Base-by-base conservation (phyloP, 2,329 filamentous ascomycete species). In the Dactylellina drechsleri region DNA sequence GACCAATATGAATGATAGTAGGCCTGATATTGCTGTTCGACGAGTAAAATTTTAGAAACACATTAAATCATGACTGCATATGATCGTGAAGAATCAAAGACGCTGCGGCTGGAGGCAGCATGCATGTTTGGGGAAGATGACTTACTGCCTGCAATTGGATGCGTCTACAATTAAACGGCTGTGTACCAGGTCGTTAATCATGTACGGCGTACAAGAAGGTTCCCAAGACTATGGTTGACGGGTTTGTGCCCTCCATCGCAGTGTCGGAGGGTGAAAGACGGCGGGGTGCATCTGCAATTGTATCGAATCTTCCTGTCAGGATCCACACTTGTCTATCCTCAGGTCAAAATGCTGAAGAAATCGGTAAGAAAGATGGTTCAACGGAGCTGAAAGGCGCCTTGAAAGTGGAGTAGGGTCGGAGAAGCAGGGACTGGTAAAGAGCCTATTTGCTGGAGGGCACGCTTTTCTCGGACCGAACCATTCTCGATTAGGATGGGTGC, bases 341-440 rank as follows among this genome's bases (percentile, higher is more conserved):
- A 73, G 68, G 68, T 73, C 41, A 41, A 36, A 49, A 31, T 58
- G 20, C 18, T 43, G 49, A 62, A 57, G 23, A 64, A 47, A 31
- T 16, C 6, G 20, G 50, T 54, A 43, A 59, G 49, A 67, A 40
- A 41, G 20, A 47, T 62, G 62, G 57, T 50, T 18, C 62, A 49
- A 18, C 40, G 6, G 61, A 74, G 70, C 70, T 74, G 70, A 74
- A 74, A 52, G 45, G 57, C 15, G 70, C 70, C 70, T 74, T 74
- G 70, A 41, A 58, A 66, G 70, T 66, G 70, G 62, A 64, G 62
- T 47, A 41, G 31, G 41, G 41, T 28, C 40, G 41, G 61, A 50
- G 43, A 57, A 64, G 45, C 31, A 62, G 50, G 61, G 62, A 40
- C 57, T 45, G 70, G 70, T 53, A 50, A 74, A 53, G 20, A 67